A percentile compares a stretch with the other conserved stretches of the same genome.
These are phyloP conservation scores for Erigeron canadensis DNA, from an alignment of 129 eudicot genomes.

Conservation along the genomic window DNA sequence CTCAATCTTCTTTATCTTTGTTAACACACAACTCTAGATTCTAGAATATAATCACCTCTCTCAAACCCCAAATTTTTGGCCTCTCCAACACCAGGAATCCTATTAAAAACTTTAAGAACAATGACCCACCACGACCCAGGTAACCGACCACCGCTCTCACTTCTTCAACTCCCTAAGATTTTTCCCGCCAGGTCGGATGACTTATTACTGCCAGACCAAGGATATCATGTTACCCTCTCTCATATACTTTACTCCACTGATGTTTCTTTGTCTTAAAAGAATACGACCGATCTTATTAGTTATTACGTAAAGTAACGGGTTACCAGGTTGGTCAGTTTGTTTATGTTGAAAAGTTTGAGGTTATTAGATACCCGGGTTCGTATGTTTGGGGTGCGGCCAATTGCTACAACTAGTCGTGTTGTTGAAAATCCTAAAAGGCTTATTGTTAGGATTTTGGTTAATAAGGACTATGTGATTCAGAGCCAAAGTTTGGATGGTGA, in stretches of 20 bases:
- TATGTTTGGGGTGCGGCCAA: conserved; percentile 55
- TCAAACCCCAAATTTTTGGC: too few species aligned
- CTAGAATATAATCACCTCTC: too few species aligned
- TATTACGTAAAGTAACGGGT: conserved; percentile 71
- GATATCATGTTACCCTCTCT: conserved; percentile 78
- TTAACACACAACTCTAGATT: too few species aligned
- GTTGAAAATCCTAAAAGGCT: conserved; percentile 75
- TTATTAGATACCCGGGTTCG: conserved; percentile 56
- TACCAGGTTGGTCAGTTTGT: conserved; percentile 91
- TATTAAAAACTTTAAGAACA: conserved; percentile 77
- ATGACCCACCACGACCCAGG: conserved; percentile 64
- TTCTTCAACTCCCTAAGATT: conserved; percentile 84
- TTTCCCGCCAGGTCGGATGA: conserved; percentile 73
- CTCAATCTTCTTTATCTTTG: too few species aligned
- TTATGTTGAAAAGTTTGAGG: conserved; percentile 61
- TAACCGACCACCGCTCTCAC: conserved; percentile 87
- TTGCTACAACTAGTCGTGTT: conserved; percentile 72
- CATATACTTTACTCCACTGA: conserved; percentile 85
- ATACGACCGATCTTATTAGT: conserved; percentile 78
- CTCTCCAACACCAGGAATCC: conserved; percentile 77
- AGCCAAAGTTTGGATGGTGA: conserved; percentile 59
- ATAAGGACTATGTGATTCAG: conserved; percentile 60
- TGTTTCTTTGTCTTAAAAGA: conserved; percentile 74
- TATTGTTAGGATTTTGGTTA: conserved; percentile 46
- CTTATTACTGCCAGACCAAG: conserved; percentile 78